phyloP scores from a whole-genome alignment of 805 yeast genomes.

The Metschnikowia dekortorum region DNA sequence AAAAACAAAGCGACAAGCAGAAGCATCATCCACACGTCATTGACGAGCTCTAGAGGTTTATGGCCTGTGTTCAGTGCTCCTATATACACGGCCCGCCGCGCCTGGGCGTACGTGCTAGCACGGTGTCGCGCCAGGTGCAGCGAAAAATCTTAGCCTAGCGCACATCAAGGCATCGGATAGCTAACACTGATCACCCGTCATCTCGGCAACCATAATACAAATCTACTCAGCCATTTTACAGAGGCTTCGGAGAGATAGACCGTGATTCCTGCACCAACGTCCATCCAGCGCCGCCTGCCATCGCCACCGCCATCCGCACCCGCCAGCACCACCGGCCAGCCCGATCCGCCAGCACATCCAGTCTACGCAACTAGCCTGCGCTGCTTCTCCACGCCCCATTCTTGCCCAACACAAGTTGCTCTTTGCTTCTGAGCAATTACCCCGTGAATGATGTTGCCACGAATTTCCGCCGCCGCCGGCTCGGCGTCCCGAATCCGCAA shows the following conservation, averaged over 20 bases:
- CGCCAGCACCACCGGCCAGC: no score
- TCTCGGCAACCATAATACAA: background rate
- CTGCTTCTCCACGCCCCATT: background rate
- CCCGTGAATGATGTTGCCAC: background rate
- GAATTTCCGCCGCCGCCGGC: conserved; percentile 1
- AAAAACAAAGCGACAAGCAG: background rate
- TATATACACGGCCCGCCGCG: background rate
- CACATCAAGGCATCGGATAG: background rate
- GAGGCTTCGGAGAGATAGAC: background rate
- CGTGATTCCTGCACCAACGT: background rate
- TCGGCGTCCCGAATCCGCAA: background rate
- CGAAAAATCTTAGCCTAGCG: background rate
- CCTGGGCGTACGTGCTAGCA: background rate
- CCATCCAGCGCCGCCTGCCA: no score
- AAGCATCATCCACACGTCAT: background rate
- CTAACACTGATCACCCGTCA: background rate
- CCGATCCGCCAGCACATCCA: no score
- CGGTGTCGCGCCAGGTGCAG: background rate
- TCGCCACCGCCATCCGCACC: no score
- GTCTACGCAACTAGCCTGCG: background rate
- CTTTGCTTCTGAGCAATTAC: background rate
- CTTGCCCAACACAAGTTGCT: background rate
- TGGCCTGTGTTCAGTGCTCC: background rate
- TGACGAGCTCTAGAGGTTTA: background rate
- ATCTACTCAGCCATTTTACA: background rate